Base-by-base conservation (phyloP, 768 basidiomycete genomes). In the Serpula lacrymans region DNA sequence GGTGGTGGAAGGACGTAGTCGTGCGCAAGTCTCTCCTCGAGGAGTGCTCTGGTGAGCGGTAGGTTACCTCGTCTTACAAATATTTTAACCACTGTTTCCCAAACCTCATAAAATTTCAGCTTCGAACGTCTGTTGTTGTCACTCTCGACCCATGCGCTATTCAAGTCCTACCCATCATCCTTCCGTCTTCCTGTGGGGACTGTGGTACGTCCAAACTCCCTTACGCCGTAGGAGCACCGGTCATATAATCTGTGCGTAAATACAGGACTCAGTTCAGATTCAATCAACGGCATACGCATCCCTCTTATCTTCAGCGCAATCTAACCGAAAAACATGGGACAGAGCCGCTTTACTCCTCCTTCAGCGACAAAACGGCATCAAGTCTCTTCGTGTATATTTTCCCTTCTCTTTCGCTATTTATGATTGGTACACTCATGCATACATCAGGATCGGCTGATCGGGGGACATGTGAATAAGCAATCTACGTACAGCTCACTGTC, bases 1-100 rank as follows among this genome's bases (percentile, higher is more conserved):
- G 64, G 70, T 79, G 77, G 77, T 80, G 78, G 78, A 75, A 67
- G 52, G 72, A 77, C 37, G 67, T 77, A 3, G 62, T 77, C 4
- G 74, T 78, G 3, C 65, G 77, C 21, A 78, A 72, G 48, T 77
- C 77, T 6, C 47, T 78, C 18, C 50, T 79, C 20, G 77, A 79
- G 43, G 77, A 79, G 47, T 79, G 75, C 48, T 50, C 60, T 18
- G 75, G 78, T 17, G 72, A 72, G 40, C 67, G 67, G 77, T 77
- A 35, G 32, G 62, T 45, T 22, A 27, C n/a, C 31, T 32, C 7
- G 6, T 26, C 26, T 33, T 24, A 2, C 28, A 31, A n/a, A 18
- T 46, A n/a, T n/a, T 17, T 39, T 25, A 20, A 23, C 18, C 39
- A 22, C 8, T 9, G 22, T 43, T 1, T 25, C 22, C 27, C 27